phyloP scores from a whole-genome alignment of 805 yeast genomes.

The Monosporozyma aerobia region DNA sequence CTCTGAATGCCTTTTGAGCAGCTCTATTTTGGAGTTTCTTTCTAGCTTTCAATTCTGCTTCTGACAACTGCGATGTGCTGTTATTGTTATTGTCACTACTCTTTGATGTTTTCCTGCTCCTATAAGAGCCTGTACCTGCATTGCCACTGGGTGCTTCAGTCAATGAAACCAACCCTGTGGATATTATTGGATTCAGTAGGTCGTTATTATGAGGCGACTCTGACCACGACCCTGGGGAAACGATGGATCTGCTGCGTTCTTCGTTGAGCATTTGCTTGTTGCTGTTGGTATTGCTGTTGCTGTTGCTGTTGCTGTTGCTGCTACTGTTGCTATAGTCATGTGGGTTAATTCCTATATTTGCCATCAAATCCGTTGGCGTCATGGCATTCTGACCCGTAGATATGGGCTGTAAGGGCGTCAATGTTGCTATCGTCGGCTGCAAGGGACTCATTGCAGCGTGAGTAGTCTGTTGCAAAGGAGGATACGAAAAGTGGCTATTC shows the following conservation, averaged over 20 bases:
- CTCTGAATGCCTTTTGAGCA: slow-evolving; percentile 79
- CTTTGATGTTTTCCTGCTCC: neutral
- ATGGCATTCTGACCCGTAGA: neutral
- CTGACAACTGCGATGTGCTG: neutral
- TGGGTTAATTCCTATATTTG: neutral
- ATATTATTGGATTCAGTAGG: too few relatives aligned
- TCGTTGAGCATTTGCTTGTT: neutral
- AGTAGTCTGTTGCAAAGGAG: too few relatives aligned
- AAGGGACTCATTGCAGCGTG: too few relatives aligned
- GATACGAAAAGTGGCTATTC: neutral
- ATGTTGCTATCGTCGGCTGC: too few relatives aligned
- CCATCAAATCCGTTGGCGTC: neutral
- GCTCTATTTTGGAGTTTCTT: slow-evolving; percentile 77
- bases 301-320: neutral
- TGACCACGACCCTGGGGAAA: slow-evolving; percentile 20
- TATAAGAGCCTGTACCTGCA: neutral
- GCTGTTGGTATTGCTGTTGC: neutral
- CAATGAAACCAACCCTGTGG: neutral
- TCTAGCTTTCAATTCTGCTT: slow-evolving; percentile 39
- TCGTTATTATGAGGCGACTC: neutral
- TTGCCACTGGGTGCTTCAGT: neutral
- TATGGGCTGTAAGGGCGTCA: too few relatives aligned
- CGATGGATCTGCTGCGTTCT: neutral
- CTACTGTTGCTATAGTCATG: neutral
- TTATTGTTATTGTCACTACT: neutral